Evolutionary conservation across 148 eudicot genomes (phyloP).

Genomic region (Polygonum maritimum): DNA sequence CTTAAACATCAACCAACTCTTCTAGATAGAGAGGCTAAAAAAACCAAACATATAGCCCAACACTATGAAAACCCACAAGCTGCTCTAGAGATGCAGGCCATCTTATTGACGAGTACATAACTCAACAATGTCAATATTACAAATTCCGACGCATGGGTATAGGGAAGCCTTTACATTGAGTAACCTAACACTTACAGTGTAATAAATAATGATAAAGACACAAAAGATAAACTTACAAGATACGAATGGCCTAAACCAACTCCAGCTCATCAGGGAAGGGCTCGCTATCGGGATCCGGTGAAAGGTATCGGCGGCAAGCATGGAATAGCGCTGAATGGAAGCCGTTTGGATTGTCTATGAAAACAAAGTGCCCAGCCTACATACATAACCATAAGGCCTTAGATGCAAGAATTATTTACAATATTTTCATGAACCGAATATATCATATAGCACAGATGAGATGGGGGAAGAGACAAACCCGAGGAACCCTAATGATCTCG

Average conservation of each 20-base stretch:
- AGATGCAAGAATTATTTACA: not conserved
- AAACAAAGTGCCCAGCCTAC: conserved; percentile 82
- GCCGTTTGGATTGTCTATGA: conserved; percentile 64
- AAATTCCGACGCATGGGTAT: not conserved
- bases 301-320: conserved; percentile 66
- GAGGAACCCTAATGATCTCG: conserved; percentile 84
- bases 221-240: conserved; percentile 13
- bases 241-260: conserved; percentile 28
- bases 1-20: no score
- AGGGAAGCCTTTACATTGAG: not conserved
- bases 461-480: conserved; percentile 42
- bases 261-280: conserved; percentile 63
- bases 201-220: not conserved
- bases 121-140: not conserved
- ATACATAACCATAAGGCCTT: conserved; percentile 10
- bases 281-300: conserved; percentile 35
- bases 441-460: not conserved
- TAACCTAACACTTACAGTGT: not conserved
- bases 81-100: not conserved
- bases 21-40: no score
- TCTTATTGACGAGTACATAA: not conserved
- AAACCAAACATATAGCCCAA: not conserved
- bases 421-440: not conserved
- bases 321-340: conserved; percentile 81
- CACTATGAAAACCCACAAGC: not conserved